phyloP scores from a whole-genome alignment of 345 rosid species.

The Salix arbutifolia region DNA sequence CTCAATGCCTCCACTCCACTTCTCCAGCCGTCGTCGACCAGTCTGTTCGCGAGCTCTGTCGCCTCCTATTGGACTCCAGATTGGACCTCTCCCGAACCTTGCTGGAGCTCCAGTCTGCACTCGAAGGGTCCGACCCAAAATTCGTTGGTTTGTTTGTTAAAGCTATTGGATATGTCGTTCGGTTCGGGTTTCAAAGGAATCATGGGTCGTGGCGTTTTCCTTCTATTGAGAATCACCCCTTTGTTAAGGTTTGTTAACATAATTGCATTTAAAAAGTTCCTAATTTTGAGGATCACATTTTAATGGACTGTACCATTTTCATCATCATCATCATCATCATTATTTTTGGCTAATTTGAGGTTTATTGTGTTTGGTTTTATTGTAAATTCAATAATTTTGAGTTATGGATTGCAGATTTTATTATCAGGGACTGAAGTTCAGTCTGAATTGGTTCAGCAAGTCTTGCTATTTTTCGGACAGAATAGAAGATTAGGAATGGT shows the following conservation, averaged over 20 bases:
- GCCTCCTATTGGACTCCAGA: conserved; percentile 57
- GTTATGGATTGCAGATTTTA: conserved; percentile 54
- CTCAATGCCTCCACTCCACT: conserved; percentile 59
- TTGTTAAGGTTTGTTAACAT: conserved; percentile 51
- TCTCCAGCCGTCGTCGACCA: conserved; percentile 79
- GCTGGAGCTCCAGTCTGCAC: conserved; percentile 80
- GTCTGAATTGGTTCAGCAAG: conserved; percentile 63
- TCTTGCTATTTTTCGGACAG: conserved; percentile 55
- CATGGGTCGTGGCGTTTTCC: conserved; percentile 48
- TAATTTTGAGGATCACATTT: not conserved
- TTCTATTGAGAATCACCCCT: conserved; percentile 65
- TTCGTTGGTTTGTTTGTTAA: conserved; percentile 55
- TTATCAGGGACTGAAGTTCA: conserved; percentile 56
- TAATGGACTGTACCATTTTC: too few species aligned
- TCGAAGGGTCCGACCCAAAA: conserved; percentile 65
- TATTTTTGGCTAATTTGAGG: not conserved
- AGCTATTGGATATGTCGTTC: conserved; percentile 59
- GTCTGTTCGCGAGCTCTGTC: conserved; percentile 82
- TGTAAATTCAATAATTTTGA: not conserved
- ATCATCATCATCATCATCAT: too few species aligned
- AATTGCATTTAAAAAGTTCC: not conserved
- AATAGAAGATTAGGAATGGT: conserved; percentile 45
- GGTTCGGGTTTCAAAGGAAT: conserved; percentile 46
- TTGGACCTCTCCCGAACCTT: conserved; percentile 52
- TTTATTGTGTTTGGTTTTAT: not conserved